Conservation (phyloP, 2,329 filamentous ascomycete genomes). For the Epicoccum nigrum region DNA sequence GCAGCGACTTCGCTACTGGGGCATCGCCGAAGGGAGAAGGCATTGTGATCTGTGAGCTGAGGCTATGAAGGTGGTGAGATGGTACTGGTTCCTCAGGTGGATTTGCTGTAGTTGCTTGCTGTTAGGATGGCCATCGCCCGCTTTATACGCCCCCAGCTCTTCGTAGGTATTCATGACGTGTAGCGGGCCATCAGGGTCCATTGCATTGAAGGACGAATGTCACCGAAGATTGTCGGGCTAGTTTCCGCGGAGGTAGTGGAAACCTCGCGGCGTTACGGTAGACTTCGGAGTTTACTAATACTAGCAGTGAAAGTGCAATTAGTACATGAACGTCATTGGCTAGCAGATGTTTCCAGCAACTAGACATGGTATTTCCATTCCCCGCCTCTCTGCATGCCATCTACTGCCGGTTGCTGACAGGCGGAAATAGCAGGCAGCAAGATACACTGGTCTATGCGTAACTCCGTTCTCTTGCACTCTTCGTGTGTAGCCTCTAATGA, state of each 20-base stretch:
- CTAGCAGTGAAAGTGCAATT: not conserved
- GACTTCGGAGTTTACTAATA: not conserved
- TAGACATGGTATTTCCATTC: too few relatives aligned
- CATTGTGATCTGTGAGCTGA: conserved; percentile 18
- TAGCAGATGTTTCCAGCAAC: too few relatives aligned
- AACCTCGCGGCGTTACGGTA: not conserved
- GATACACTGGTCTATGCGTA: not conserved
- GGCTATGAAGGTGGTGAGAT: not conserved
- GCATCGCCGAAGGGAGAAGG: conserved; percentile 34
- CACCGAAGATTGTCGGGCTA: conserved; percentile 3
- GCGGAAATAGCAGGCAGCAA: not conserved
- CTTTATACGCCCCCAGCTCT: conserved; percentile 3
- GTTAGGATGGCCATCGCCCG: not conserved
- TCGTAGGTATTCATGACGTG: conserved; percentile 4
- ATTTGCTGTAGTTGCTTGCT: not conserved
- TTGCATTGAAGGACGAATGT: too few relatives aligned
- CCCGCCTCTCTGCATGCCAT: too few relatives aligned
- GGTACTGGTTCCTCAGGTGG: too few relatives aligned
- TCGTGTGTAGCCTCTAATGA: too few relatives aligned
- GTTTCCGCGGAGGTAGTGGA: not conserved
- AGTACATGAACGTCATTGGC: not conserved
- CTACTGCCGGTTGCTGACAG: too few relatives aligned
- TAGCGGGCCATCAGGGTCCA: conserved; percentile 4
- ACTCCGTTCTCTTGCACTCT: not conserved
- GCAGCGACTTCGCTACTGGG: conserved; percentile 44